Conservation (phyloP, 306 rosid species). For the Glycine latifolia region DNA sequence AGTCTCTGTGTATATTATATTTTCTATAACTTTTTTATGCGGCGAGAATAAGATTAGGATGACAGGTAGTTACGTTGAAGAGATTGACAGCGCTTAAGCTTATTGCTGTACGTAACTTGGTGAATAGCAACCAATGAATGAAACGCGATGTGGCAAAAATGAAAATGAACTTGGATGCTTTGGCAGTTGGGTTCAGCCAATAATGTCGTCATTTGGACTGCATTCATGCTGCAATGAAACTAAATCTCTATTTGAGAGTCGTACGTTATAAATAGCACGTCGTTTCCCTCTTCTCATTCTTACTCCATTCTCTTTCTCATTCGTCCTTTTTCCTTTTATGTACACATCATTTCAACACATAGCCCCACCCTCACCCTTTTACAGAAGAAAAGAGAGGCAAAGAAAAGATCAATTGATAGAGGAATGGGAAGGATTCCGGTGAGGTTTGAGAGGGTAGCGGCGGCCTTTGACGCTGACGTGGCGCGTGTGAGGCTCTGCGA, state of each 20-base stretch:
- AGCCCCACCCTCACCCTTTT: neutral
- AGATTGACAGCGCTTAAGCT: too few relatives aligned
- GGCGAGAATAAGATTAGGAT: too few relatives aligned
- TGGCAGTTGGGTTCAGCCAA: neutral
- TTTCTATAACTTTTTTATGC: too few relatives aligned
- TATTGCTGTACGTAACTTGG: too few relatives aligned
- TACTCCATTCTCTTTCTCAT: neutral
- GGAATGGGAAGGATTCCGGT: constrained; percentile 2
- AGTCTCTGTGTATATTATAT: too few relatives aligned
- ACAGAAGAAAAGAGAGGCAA: neutral
- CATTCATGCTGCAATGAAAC: neutral
- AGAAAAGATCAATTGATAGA: neutral
- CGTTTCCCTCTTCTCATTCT: neutral
- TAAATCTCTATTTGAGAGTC: neutral
- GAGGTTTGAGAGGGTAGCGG: neutral
- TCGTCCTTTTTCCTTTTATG: neutral
- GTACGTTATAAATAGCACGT: neutral
- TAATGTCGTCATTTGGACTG: neutral
- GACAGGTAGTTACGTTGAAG: too few relatives aligned
- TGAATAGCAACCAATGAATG: too few relatives aligned
- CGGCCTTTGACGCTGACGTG: neutral
- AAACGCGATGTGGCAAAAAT: too few relatives aligned
- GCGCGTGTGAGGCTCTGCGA: neutral
- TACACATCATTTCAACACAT: neutral
- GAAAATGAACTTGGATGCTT: constrained; percentile 24